Conservation (phyloP, 768 basidiomycete genomes). For the Naganishia vaughanmartiniae region DNA sequence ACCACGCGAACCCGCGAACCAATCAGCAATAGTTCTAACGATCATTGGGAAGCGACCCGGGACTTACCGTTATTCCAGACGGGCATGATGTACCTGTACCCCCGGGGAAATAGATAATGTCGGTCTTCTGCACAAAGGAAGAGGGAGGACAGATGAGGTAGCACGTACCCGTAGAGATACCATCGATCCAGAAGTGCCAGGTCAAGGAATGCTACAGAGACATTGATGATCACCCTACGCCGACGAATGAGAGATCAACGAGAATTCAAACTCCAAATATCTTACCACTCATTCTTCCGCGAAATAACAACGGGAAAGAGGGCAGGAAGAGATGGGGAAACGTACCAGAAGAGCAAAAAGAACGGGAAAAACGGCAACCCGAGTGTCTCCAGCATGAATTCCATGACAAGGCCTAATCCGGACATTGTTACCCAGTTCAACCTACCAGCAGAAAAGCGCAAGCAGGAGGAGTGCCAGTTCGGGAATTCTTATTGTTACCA, state of each 20-base stretch:
- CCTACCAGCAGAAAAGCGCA: slow-evolving; percentile 14
- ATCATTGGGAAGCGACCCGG: background rate
- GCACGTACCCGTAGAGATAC: slow-evolving; percentile 47
- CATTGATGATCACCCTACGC: slow-evolving; percentile 40
- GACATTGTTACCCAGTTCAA: slow-evolving; percentile 43
- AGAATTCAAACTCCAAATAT: no score
- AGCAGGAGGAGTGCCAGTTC: no score
- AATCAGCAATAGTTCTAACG: background rate
- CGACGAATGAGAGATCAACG: background rate
- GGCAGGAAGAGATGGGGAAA: slow-evolving; percentile 16
- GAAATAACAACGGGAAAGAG: background rate
- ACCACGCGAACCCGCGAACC: no score
- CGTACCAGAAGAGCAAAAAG: slow-evolving; percentile 49
- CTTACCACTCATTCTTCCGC: no score
- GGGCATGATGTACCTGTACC: slow-evolving; percentile 36
- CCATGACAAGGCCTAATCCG: slow-evolving; percentile 47
- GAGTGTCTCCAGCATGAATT: slow-evolving; percentile 43
- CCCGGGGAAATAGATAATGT: background rate
- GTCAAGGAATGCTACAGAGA: slow-evolving; percentile 47
- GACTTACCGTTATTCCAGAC: slow-evolving; percentile 44
- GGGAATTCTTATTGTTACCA: no score
- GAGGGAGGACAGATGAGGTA: background rate
- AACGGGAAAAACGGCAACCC: slow-evolving; percentile 50
- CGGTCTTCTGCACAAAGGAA: background rate
- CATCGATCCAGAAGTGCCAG: slow-evolving; percentile 44